Evolutionary conservation across 176 grass and related monocot genomes (phyloP).

Genomic region (Puccinellia tenuiflora): DNA sequence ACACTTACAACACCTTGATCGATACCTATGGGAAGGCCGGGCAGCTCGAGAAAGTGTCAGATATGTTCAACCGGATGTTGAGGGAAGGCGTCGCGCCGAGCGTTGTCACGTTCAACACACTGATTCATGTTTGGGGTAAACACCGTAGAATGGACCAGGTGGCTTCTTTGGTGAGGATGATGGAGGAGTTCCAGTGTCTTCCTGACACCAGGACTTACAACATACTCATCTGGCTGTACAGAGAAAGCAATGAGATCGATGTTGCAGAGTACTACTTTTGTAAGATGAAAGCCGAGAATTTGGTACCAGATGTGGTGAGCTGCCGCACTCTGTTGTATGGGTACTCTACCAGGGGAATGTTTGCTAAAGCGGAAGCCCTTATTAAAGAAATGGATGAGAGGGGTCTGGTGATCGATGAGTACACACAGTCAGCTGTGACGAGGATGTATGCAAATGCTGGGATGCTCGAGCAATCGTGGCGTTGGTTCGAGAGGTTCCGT

Average conservation of each 20-base stretch:
- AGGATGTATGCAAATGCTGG: slow-evolving; percentile 79
- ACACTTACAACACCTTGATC: slow-evolving; percentile 86
- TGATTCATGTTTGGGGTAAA: slow-evolving; percentile 65
- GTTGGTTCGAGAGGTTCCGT: slow-evolving; percentile 69
- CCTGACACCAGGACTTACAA: slow-evolving; percentile 76
- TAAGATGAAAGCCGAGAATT: slow-evolving; percentile 48
- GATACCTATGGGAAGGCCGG: slow-evolving; percentile 78
- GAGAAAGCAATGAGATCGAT: slow-evolving; percentile 54
- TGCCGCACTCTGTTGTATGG: slow-evolving; percentile 78
- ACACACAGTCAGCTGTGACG: slow-evolving; percentile 83
- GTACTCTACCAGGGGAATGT: slow-evolving; percentile 64
- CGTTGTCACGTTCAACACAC: slow-evolving; percentile 77
- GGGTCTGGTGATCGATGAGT: slow-evolving; percentile 69
- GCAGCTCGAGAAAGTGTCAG: slow-evolving; percentile 65
- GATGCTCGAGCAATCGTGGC: slow-evolving; percentile 69
- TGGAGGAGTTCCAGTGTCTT: slow-evolving; percentile 52
- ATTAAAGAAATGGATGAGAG: slow-evolving; percentile 60
- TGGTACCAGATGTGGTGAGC: slow-evolving; percentile 64
- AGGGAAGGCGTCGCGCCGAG: slow-evolving; percentile 57
- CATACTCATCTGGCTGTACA: slow-evolving; percentile 67
- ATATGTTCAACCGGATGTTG: slow-evolving; percentile 68
- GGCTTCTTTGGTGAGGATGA: slow-evolving; percentile 48
- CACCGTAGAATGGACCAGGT: slow-evolving; percentile 42
- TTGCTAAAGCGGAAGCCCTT: slow-evolving; percentile 66
- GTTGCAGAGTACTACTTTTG: slow-evolving; percentile 65